Evolutionary conservation across 805 yeast species (phyloP), one percentile per base, ranked within the genome.

Genomic region (Schwanniomyces yamadae): DNA sequence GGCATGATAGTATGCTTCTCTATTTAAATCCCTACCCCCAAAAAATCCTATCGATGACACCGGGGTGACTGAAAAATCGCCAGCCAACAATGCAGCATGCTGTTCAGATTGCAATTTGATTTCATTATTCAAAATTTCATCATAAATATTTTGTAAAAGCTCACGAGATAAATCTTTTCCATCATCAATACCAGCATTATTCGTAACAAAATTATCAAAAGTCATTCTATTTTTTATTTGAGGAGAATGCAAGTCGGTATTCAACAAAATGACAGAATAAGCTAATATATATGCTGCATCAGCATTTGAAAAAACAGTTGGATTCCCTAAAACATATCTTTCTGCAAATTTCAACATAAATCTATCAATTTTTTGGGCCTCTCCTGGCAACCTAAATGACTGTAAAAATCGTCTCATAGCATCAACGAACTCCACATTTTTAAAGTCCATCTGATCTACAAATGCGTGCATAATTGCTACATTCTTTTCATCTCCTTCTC

Each of bases 311-410:
- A 91, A 91, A 0, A 82, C 73, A n/a, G 70, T 70, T 7, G 96
- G 96, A 55, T 93, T 93, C 42, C 91, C 96, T 45, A 84, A 80
- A 15, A 82, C 81, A 55, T 82, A 93, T 47, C 95, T 74, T 60
- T 88, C 95, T 4, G 99, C 99, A 68, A 95, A 95, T 54, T 93
- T 91, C 57, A 93, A 76, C 96, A 95, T 87, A 55, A 82, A 88
- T 49, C 99, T 75, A 69, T 93, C 99, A 55, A 93, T 91, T 54
- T 93, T 91, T 64, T 93, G 99, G 4, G 96, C 90, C 63, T 93
- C 99, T 33, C 99, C 99, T 2, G 99, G 99, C 41, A 93, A 73
- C 57, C 99, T 74, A 65, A 93, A 95, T 31, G 79, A 73, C 54
- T 95, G 99, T 40, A 93, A 71, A 52, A 88, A 88, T 11, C 65